Percentiles rank a stretch among this genome's conserved stretches.
phyloP scores from a whole-genome alignment of 2,329 filamentous ascomycete genomes.

The Bipolaris gigantea region DNA sequence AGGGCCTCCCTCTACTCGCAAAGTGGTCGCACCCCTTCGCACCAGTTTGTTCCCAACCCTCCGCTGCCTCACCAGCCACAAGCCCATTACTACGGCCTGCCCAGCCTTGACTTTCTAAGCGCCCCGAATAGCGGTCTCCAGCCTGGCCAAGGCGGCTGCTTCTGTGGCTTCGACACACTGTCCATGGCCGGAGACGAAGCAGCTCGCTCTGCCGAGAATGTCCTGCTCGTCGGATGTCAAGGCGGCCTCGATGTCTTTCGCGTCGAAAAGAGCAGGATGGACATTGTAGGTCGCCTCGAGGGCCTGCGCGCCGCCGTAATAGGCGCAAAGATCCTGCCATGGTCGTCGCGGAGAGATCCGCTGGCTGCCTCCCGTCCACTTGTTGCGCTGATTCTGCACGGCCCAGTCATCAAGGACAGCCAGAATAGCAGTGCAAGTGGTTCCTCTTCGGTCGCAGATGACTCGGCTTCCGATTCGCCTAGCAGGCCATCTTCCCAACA shows the following conservation, averaged over 20 bases:
- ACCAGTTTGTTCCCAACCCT: conserved; percentile 56
- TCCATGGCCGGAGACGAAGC: conserved; percentile 51
- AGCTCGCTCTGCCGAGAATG: conserved; percentile 57
- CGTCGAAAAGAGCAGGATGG: conserved; percentile 71
- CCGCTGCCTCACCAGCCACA: conserved; percentile 75
- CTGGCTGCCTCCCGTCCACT: conserved; percentile 66
- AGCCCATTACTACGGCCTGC: conserved; percentile 74
- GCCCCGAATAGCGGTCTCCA: conserved; percentile 55
- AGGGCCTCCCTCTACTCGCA: conserved; percentile 59
- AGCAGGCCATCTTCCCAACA: conserved; percentile 40
- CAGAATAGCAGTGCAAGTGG: conserved; percentile 41
- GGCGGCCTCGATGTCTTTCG: conserved; percentile 76
- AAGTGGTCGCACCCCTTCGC: conserved; percentile 46
- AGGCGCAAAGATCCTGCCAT: conserved; percentile 79
- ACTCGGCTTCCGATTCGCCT: conserved; percentile 41
- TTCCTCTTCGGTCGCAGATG: conserved; percentile 43
- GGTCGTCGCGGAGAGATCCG: conserved; percentile 59
- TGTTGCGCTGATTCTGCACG: conserved; percentile 78
- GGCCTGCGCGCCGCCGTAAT: conserved; percentile 79
- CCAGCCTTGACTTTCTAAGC: conserved; percentile 68
- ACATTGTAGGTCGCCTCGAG: conserved; percentile 69
- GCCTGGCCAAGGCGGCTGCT: conserved; percentile 71
- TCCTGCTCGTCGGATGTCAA: conserved; percentile 76
- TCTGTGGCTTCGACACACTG: conserved; percentile 79
- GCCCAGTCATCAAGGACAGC: conserved; percentile 63